Base-by-base conservation (phyloP, 495 filamentous ascomycete genomes). In the Evernia prunastri region DNA sequence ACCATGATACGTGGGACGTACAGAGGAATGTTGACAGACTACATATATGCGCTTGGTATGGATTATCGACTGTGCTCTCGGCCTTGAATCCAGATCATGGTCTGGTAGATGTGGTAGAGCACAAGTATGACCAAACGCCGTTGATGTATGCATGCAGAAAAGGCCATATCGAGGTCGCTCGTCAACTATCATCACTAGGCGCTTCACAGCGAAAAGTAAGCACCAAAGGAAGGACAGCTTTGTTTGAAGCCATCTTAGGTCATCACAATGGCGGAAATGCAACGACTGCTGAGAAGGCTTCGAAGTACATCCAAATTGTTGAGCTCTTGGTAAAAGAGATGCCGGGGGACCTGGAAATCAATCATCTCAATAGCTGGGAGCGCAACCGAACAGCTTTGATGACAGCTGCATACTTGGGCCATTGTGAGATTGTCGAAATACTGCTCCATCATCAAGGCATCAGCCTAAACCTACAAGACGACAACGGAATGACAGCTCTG, bases 1-100 rank as follows among this genome's bases (percentile, higher is more conserved):
- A 63, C 10, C 33, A 58, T n/a, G 66, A 67, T n/a, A 68, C 59
- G n/a, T 72, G 70, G 70, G 70, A 72, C 61, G 66, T 70, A 4
- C 31, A 64, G 18, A 63, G 63, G 42, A 49, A 39, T 13, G 65
- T 69, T 23, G 61, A 70, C 54, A 42, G 62, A 7, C 39, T 70
- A 2, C 70, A 72, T 58, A 59, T 70, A 4, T 68, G 66, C 35
- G 70, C 68, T 9, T 70, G 69, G 68, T 72, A 66, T 45, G 62
- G 69, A 8, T 31, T 72, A 20, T 13, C 43, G 13, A 23, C 35
- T 7, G 29, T 67, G 15, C 49, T 70, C 6, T 47, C 60, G 4
- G 35, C 37, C 15, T 43, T 72, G 57, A 20, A 59, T 17, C 60
- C 60, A 12, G 51, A 57, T 7, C 9, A 57, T 15, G 29, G 47